A percentile compares a stretch with the other conserved stretches of the same genome.
Conservation (phyloP, 192 early-diverging fungal species). For the Linnemannia zychae region DNA sequence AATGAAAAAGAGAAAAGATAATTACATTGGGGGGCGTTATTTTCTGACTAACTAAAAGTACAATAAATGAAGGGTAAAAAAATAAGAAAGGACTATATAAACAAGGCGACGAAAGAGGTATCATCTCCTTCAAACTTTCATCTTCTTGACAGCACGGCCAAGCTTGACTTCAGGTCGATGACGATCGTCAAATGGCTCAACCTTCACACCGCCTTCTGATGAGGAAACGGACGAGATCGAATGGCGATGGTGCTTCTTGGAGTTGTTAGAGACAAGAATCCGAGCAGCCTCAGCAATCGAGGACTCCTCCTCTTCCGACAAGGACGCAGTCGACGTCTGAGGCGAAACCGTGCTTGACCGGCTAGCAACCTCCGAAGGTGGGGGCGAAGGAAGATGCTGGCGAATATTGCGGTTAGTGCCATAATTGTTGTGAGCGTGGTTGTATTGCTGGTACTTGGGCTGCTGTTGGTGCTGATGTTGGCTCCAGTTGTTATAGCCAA, state of each 20-base stretch:
- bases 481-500: neutral
- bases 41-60: neutral
- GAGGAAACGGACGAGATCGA: neutral
- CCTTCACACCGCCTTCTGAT: neutral
- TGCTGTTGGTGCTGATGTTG: neutral
- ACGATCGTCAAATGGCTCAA: constrained; percentile 1
- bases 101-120: neutral
- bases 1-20: neutral
- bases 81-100: constrained; percentile 8
- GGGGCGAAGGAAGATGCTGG: constrained; percentile 48
- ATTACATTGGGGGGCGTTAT: neutral
- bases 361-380: constrained; percentile 37
- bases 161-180: neutral
- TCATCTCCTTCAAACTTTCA: constrained; percentile 12
- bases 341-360: constrained; percentile 55
- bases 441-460: neutral
- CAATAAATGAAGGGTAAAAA: neutral
- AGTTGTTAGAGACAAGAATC: constrained; percentile 28
- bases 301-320: constrained; percentile 47
- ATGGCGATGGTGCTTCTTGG: constrained; percentile 30
- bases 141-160: constrained; percentile 30
- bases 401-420: neutral
- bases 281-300: constrained; percentile 43
- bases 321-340: constrained; percentile 10
- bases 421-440: neutral